These are phyloP conservation scores for Pochonia chlamydosporia DNA, from an alignment of 2,329 filamentous ascomycete species.

Conservation along the genomic window DNA sequence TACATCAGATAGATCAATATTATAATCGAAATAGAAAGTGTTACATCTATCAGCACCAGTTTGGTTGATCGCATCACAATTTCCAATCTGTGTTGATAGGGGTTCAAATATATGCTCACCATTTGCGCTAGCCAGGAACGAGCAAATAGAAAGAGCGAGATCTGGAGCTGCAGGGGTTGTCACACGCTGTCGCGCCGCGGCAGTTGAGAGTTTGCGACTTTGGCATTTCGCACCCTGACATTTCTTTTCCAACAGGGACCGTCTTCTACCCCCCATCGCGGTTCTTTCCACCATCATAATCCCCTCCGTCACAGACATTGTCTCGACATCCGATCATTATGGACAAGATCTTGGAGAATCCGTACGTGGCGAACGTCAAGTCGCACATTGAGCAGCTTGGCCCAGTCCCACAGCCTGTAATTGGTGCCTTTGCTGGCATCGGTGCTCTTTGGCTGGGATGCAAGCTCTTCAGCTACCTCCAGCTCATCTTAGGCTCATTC, in stretches of 20 bases:
- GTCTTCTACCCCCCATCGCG: neutral
- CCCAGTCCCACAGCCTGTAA: slow-evolving; percentile 36
- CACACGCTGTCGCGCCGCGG: neutral
- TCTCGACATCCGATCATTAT: slow-evolving; percentile 15
- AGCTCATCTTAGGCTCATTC: slow-evolving; percentile 62
- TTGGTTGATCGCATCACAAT: no score
- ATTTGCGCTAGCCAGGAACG: no score
- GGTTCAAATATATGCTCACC: no score
- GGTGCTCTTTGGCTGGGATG: slow-evolving; percentile 54
- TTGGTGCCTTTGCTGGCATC: slow-evolving; percentile 43
- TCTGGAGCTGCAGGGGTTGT: neutral
- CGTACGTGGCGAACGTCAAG: neutral
- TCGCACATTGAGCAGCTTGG: slow-evolving; percentile 17
- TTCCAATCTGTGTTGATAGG: no score
- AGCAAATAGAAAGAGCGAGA: no score
- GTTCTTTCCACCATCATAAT: neutral
- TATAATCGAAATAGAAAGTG: no score
- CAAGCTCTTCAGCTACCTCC: slow-evolving; percentile 52
- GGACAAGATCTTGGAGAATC: slow-evolving; percentile 18
- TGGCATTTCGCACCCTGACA: slow-evolving; percentile 1
- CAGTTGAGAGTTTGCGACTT: no score
- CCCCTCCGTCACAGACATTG: neutral
- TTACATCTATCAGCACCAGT: no score
- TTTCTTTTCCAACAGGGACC: neutral
- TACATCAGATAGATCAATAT: no score